These are phyloP conservation scores for Sophora flavescens DNA, from an alignment of 306 rosid genomes.

Conservation along the genomic window DNA sequence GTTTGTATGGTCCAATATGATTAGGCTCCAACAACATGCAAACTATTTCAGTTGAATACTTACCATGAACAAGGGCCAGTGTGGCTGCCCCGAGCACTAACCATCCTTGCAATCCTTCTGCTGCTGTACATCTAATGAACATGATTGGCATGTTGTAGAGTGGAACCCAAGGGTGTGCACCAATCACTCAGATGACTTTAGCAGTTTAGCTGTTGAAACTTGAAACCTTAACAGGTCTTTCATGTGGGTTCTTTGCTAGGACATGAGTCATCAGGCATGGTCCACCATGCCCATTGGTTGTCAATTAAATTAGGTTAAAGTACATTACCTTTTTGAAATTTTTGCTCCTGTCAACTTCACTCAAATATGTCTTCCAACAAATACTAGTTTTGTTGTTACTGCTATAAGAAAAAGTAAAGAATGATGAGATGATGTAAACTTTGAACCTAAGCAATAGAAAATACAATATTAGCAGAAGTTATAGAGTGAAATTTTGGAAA, in stretches of 20 bases:
- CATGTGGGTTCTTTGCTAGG: slow-evolving; percentile 55
- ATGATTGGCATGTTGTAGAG: slow-evolving; percentile 61
- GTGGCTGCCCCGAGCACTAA: slow-evolving; percentile 71
- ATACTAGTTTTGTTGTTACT: too few relatives aligned
- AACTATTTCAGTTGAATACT: slow-evolving; percentile 59
- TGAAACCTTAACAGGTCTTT: slow-evolving; percentile 52
- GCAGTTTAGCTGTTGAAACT: slow-evolving; percentile 50
- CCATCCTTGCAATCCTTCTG: slow-evolving; percentile 63
- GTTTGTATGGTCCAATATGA: slow-evolving; percentile 54
- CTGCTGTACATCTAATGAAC: slow-evolving; percentile 48
- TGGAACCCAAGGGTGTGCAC: slow-evolving; percentile 66
- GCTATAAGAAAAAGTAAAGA: background rate
- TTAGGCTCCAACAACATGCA: slow-evolving; percentile 70
- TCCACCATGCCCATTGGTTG: slow-evolving; percentile 68
- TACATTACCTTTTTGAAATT: slow-evolving; percentile 24
- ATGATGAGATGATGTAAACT: background rate
- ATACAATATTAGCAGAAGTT: background rate
- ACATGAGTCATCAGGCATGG: slow-evolving; percentile 48
- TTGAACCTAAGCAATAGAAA: background rate
- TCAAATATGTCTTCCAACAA: background rate
- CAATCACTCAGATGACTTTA: slow-evolving; percentile 60
- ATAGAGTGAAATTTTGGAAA: background rate
- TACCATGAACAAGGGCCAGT: slow-evolving; percentile 58
- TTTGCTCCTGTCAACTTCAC: slow-evolving; percentile 30
- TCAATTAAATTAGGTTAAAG: slow-evolving; percentile 56